Conservation (phyloP, 345 rosid genomes). For the Citrus glauca region DNA sequence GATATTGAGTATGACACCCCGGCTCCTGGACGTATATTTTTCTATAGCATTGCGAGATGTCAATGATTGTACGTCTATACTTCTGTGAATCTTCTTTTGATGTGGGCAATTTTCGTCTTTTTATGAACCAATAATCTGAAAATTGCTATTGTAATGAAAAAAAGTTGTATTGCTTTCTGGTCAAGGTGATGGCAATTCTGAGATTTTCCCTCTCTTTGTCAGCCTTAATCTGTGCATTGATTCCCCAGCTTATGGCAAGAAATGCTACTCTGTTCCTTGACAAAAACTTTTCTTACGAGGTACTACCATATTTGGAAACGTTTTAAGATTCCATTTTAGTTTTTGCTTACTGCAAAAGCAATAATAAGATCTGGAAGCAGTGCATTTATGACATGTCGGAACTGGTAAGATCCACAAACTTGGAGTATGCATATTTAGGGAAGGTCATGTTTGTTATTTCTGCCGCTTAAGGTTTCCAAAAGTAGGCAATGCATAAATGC, state of each 20-base stretch:
- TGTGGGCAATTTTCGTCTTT: not conserved
- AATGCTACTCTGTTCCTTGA: slow-evolving; percentile 71
- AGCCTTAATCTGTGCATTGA: slow-evolving; percentile 86
- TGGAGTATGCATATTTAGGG: not conserved
- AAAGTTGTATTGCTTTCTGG: not conserved
- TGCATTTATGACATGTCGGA: not conserved
- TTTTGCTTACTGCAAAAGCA: not conserved
- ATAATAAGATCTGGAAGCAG: not conserved
- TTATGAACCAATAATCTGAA: not conserved
- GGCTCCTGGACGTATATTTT: slow-evolving; percentile 73
- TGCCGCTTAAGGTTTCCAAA: not conserved
- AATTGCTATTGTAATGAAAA: not conserved
- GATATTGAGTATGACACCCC: slow-evolving; percentile 63
- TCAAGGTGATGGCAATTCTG: not conserved
- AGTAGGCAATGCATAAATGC: not conserved
- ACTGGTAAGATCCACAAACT: not conserved
- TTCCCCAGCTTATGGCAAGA: slow-evolving; percentile 86
- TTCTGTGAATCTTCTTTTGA: slow-evolving; percentile 7
- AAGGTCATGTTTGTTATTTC: not conserved
- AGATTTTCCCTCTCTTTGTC: slow-evolving; percentile 26
- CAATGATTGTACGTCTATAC: slow-evolving; percentile 70
- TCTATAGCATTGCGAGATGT: slow-evolving; percentile 64
- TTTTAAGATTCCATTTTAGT: slow-evolving; percentile 2
- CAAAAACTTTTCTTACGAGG: slow-evolving; percentile 76
- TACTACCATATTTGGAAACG: slow-evolving; percentile 21